A percentile compares a stretch with the other conserved stretches of the same genome.
Conservation (phyloP, 345 rosid species). For the Camelina laxa region DNA sequence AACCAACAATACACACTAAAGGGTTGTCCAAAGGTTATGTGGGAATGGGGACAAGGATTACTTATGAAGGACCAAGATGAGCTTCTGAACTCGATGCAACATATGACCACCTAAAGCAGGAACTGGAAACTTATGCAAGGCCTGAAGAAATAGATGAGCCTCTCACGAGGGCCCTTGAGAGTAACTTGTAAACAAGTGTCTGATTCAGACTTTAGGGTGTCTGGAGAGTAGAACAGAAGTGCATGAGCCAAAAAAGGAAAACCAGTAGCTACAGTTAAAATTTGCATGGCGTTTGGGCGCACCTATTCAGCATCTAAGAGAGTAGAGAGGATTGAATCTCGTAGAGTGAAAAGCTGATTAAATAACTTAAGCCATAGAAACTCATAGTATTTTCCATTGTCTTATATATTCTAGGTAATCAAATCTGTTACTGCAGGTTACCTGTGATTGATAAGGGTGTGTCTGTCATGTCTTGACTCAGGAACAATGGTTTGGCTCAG, state of each 20-base stretch:
- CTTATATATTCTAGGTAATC: background rate
- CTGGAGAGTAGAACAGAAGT: background rate
- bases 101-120: background rate
- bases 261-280: background rate
- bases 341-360: slow-evolving; percentile 8
- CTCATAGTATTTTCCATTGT: background rate
- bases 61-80: slow-evolving; percentile 6
- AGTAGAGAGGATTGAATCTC: background rate
- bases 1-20: background rate
- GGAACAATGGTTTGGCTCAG: slow-evolving; percentile 17
- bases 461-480: background rate
- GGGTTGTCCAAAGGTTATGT: slow-evolving; percentile 4
- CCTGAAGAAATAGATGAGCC: background rate
- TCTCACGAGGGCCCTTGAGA: background rate
- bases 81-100: slow-evolving; percentile 6
- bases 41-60: background rate
- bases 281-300: slow-evolving; percentile 4
- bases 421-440: slow-evolving; percentile 16
- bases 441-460: background rate
- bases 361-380: slow-evolving; percentile 15
- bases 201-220: slow-evolving; percentile 8
- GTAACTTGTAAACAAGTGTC: background rate
- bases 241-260: background rate
- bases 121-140: slow-evolving; percentile 13
- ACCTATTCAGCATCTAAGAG: slow-evolving; percentile 11